Conservation (phyloP, 176 grass and related monocot genomes). For the Rhipidocladum racemiflorum region DNA sequence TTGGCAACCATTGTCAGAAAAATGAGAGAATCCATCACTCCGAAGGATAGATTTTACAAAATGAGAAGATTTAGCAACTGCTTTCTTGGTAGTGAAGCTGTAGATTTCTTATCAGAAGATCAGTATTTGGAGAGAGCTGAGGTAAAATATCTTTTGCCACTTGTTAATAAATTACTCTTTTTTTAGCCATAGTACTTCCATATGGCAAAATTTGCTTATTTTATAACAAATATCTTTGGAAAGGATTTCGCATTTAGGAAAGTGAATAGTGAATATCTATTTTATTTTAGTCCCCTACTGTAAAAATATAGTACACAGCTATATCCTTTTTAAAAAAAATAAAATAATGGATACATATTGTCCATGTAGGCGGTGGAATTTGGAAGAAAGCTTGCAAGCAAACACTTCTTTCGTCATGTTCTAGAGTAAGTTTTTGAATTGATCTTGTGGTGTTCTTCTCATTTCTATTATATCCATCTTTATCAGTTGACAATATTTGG, state of each 20-base stretch:
- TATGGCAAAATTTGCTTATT: conserved; percentile 5
- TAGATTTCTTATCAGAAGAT: conserved; percentile 93
- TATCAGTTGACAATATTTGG: neutral
- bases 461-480: conserved; percentile 8
- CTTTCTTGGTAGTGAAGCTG: conserved; percentile 89
- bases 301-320: neutral
- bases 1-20: conserved; percentile 78
- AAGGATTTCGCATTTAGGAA: neutral
- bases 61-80: conserved; percentile 96
- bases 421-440: conserved; percentile 60
- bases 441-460: neutral
- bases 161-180: conserved; percentile 6
- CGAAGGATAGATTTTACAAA: conserved; percentile 93
- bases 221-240: conserved; percentile 19
- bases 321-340: neutral
- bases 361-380: conserved; percentile 78
- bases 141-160: conserved; percentile 36
- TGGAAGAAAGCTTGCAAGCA: conserved; percentile 79
- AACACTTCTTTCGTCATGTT: conserved; percentile 81
- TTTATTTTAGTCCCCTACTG: neutral
- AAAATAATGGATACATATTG: neutral
- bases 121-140: conserved; percentile 90
- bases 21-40: conserved; percentile 78
- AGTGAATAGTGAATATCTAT: neutral
- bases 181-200: neutral